phyloP scores from a whole-genome alignment of 2,329 filamentous ascomycete species.

The Penicillium sp. region DNA sequence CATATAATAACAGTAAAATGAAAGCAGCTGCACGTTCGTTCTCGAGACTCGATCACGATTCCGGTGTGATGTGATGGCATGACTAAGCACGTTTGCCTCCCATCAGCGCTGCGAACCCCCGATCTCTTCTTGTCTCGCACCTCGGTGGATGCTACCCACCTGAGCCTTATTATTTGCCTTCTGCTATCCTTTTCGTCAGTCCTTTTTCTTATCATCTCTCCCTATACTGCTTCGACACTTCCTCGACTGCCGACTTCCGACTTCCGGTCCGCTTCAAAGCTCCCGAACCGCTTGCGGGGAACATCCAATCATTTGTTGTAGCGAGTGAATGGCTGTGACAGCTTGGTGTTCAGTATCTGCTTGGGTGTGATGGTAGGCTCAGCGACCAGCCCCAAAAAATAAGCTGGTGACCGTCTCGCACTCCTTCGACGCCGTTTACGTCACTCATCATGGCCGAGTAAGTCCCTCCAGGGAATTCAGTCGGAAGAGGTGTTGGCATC shows the following conservation, averaged over 20 bases:
- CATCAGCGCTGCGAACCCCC: slow-evolving; percentile 2
- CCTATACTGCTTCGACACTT: not conserved
- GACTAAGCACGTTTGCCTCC: slow-evolving; percentile 15
- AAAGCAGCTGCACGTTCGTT: slow-evolving; percentile 5
- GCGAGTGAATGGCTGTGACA: slow-evolving; percentile 18
- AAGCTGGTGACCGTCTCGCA: slow-evolving; percentile 8
- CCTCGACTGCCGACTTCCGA: not conserved
- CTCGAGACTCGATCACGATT: slow-evolving; percentile 7
- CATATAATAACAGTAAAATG: not conserved
- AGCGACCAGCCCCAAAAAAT: slow-evolving; percentile 1
- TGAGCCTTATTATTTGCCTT: slow-evolving; percentile 6
- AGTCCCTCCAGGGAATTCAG: slow-evolving; percentile 12
- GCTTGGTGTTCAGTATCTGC: slow-evolving; percentile 8
- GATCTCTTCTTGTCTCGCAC: slow-evolving; percentile 3
- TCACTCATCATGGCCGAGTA: slow-evolving; percentile 39
- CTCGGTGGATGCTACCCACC: slow-evolving; percentile 10
- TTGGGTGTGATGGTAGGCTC: slow-evolving; percentile 15
- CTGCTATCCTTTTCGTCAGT: slow-evolving; percentile 13
- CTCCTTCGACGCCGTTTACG: slow-evolving; percentile 21
- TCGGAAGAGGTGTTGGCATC: not conserved
- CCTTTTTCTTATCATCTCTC: not conserved
- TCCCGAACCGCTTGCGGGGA: slow-evolving; percentile 25
- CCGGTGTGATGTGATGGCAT: slow-evolving; percentile 14
- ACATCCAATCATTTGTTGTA: slow-evolving; percentile 7
- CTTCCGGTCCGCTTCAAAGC: slow-evolving; percentile 14